Percentiles rank a stretch among this genome's conserved stretches.
Conservation (phyloP, 495 filamentous ascomycete genomes). For the Apodospora peruviana region DNA sequence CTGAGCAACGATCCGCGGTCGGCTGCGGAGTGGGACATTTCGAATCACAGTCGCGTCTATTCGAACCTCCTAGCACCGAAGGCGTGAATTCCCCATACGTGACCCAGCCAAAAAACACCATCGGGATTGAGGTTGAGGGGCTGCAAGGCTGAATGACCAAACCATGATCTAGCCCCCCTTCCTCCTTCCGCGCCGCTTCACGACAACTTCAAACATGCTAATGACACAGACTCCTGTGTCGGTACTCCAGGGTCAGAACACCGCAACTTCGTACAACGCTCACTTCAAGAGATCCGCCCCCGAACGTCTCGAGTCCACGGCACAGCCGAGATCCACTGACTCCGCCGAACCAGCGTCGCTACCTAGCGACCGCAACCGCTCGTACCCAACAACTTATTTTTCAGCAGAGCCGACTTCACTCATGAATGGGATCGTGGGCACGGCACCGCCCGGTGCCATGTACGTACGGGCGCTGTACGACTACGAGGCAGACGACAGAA, state of each 20-base stretch:
- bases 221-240: conserved; percentile 46
- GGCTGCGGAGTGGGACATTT: background rate
- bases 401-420: conserved; percentile 24
- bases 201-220: conserved; percentile 39
- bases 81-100: background rate
- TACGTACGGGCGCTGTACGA: conserved; percentile 96
- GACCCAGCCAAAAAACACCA: background rate
- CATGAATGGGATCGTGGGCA: conserved; percentile 68
- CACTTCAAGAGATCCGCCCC: conserved; percentile 14
- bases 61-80: background rate
- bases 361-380: conserved; percentile 31
- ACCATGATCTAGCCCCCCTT: conserved; percentile 6
- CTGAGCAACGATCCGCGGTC: conserved; percentile 1
- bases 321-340: conserved; percentile 23
- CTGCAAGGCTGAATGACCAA: conserved; percentile 4
- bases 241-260: conserved; percentile 41
- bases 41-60: conserved; percentile 1
- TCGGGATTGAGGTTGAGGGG: background rate
- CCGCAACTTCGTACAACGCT: conserved; percentile 28
- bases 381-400: conserved; percentile 18
- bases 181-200: conserved; percentile 9
- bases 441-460: conserved; percentile 68
- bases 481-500: conserved; percentile 94
- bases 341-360: conserved; percentile 31
- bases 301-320: conserved; percentile 8